Conservation (phyloP, 2,329 filamentous ascomycete species). For the Trichoderma atrobrunneum region DNA sequence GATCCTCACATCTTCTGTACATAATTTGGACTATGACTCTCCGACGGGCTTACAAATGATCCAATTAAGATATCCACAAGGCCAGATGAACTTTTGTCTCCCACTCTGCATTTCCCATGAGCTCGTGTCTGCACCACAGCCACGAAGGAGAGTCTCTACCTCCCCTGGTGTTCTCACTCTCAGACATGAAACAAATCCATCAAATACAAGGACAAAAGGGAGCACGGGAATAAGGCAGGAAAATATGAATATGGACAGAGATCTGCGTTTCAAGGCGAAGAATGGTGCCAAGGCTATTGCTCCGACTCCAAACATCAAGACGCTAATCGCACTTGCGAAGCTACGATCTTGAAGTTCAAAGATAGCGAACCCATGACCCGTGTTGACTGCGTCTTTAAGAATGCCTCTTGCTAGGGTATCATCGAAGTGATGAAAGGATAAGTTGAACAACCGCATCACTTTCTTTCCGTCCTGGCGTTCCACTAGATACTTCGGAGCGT, state of each 20-base stretch:
- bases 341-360: constrained; percentile 71
- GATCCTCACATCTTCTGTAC: not conserved
- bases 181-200: constrained; percentile 65
- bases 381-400: constrained; percentile 62
- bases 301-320: constrained; percentile 51
- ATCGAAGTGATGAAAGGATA: constrained; percentile 69
- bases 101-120: constrained; percentile 52
- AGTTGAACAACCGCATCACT: constrained; percentile 68
- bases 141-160: constrained; percentile 56
- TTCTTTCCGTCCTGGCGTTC: constrained; percentile 39
- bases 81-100: constrained; percentile 47
- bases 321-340: constrained; percentile 50
- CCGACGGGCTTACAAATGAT: constrained; percentile 5
- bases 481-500: constrained; percentile 52
- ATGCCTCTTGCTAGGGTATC: constrained; percentile 53
- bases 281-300: constrained; percentile 52
- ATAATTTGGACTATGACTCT: not conserved
- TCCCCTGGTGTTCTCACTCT: constrained; percentile 66
- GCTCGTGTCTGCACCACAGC: constrained; percentile 44
- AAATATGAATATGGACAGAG: constrained; percentile 46
- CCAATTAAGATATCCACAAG: constrained; percentile 50
- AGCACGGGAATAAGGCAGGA: constrained; percentile 53
- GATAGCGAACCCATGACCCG: constrained; percentile 65
- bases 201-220: constrained; percentile 65
- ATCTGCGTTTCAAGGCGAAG: constrained; percentile 52